These are phyloP conservation scores for Agapanthus africanus DNA, from an alignment of 106 monocot genomes.

Conservation along the genomic window DNA sequence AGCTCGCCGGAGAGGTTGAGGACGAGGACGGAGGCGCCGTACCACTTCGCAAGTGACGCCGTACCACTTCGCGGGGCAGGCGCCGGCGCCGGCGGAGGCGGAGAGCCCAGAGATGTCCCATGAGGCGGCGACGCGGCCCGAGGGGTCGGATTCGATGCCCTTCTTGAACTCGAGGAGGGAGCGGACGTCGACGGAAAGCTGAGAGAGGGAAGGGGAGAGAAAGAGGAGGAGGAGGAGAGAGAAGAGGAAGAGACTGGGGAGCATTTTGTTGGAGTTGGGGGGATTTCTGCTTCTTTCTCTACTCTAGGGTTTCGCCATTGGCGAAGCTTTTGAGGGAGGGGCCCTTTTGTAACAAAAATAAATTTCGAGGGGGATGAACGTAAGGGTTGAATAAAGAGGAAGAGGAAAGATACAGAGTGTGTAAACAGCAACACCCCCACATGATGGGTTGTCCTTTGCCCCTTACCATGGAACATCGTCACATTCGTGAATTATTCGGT, in stretches of 20 bases:
- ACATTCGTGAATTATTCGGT: too few relatives aligned
- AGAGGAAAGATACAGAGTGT: too few relatives aligned
- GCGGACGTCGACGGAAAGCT: constrained; percentile 28
- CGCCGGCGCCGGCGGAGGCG: constrained; percentile 6
- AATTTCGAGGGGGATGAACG: too few relatives aligned
- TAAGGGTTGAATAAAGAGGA: too few relatives aligned
- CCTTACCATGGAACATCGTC: too few relatives aligned
- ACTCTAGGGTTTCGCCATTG: too few relatives aligned
- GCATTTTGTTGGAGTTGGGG: too few relatives aligned
- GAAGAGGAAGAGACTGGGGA: constrained; percentile 4
- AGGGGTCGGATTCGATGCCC: constrained; percentile 44
- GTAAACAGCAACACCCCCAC: too few relatives aligned
- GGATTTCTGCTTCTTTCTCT: too few relatives aligned
- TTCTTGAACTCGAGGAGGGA: constrained; percentile 85
- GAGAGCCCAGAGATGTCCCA: constrained; percentile 19
- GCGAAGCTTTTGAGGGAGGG: too few relatives aligned
- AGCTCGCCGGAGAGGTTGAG: constrained; percentile 67
- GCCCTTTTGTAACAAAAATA: too few relatives aligned
- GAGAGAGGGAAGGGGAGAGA: constrained; percentile 14
- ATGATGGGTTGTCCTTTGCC: too few relatives aligned
- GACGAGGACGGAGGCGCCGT: constrained; percentile 36
- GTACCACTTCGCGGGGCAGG: constrained; percentile 18
- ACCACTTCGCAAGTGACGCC: constrained; percentile 40
- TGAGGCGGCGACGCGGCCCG: constrained; percentile 26
- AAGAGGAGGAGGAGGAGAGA: constrained; percentile 2